These are phyloP conservation scores for Macrolepiota fuliginosa DNA, from an alignment of 768 basidiomycete species.

Conservation along the genomic window DNA sequence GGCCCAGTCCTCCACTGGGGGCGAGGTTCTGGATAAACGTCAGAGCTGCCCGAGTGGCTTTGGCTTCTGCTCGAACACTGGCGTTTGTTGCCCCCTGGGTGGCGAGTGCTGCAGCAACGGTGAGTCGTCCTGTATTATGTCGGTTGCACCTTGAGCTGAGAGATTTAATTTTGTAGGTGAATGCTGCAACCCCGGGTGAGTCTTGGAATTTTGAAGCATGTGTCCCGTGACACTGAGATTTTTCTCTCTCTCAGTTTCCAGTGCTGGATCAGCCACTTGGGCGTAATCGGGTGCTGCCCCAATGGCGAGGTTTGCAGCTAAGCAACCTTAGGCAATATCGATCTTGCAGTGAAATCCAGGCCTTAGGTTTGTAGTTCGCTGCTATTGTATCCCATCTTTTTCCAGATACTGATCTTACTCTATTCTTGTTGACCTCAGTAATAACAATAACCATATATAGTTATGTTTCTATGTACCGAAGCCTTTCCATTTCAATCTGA, in stretches of 20 bases:
- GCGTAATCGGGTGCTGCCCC: slow-evolving; percentile 3
- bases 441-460: too few species aligned
- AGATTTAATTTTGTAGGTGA: not conserved
- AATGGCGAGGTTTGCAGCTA: not conserved
- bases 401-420: too few species aligned
- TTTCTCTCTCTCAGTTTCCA: not conserved
- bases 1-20: not conserved
- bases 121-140: not conserved
- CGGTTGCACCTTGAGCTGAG: not conserved
- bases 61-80: slow-evolving; percentile 8
- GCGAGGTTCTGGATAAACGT: not conserved
- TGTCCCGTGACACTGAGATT: too few species aligned
- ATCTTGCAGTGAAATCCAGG: too few species aligned
- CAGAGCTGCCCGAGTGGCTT: slow-evolving; percentile 5
- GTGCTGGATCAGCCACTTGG: not conserved
- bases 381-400: too few species aligned
- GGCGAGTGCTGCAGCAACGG: slow-evolving; percentile 13
- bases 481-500: too few species aligned
- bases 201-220: too few species aligned
- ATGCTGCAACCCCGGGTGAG: not conserved
- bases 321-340: not conserved
- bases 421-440: too few species aligned
- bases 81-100: slow-evolving; percentile 13
- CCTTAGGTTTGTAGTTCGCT: too few species aligned
- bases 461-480: too few species aligned